Evolutionary conservation across 805 yeast species (phyloP).

Genomic region (Lachancea sp.): DNA sequence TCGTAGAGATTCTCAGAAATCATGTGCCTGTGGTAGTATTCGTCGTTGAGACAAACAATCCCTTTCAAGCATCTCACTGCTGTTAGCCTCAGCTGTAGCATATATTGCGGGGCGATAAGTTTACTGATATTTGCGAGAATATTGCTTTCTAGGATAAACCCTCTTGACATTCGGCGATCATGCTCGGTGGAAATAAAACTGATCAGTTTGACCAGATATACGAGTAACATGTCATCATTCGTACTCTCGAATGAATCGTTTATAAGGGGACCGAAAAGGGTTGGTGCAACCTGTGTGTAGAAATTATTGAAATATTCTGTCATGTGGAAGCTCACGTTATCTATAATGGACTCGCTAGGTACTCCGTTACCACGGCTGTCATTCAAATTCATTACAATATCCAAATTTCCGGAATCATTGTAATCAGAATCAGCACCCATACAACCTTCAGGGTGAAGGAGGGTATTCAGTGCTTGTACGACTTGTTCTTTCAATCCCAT

Average conservation of each 20-base stretch:
- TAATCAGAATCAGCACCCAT: slow-evolving; percentile 18
- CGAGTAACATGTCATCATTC: slow-evolving; percentile 40
- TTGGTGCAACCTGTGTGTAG: slow-evolving; percentile 56
- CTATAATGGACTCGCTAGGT: slow-evolving; percentile 11
- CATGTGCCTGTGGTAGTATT: slow-evolving; percentile 49
- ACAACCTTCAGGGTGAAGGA: slow-evolving; percentile 53
- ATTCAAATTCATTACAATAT: slow-evolving; percentile 7
- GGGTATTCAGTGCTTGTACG: slow-evolving; percentile 69
- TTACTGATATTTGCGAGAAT: slow-evolving; percentile 50
- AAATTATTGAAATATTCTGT: slow-evolving; percentile 44
- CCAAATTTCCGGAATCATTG: slow-evolving; percentile 10
- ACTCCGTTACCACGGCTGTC: slow-evolving; percentile 11
- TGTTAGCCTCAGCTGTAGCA: slow-evolving; percentile 53
- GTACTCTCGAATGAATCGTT: slow-evolving; percentile 17
- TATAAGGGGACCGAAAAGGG: slow-evolving; percentile 45
- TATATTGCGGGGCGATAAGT: slow-evolving; percentile 36
- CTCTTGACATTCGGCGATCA: slow-evolving; percentile 47
- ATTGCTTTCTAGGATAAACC: slow-evolving; percentile 56
- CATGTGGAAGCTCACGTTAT: slow-evolving; percentile 18
- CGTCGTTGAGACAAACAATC: slow-evolving; percentile 57
- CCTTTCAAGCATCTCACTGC: slow-evolving; percentile 64
- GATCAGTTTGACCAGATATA: slow-evolving; percentile 63
- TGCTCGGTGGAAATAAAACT: slow-evolving; percentile 64
- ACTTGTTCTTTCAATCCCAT: slow-evolving; percentile 77
- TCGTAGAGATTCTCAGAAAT: slow-evolving; percentile 48